These are phyloP conservation scores for Parafenestella ontariensis DNA, from an alignment of 2,329 filamentous ascomycete genomes.

Conservation along the genomic window DNA sequence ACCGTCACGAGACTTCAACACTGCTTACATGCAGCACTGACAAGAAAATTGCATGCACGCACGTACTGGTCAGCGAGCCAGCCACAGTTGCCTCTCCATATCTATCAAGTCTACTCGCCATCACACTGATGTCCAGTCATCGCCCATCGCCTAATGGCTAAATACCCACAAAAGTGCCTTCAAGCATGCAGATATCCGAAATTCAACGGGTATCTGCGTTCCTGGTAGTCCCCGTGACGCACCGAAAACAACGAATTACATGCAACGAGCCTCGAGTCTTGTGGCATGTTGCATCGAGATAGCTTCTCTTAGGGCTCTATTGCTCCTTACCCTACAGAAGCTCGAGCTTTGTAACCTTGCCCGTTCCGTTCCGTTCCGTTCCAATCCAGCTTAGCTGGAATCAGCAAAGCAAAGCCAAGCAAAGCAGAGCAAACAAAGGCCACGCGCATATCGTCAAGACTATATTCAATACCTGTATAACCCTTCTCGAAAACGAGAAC, in stretches of 20 bases:
- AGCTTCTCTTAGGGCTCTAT: not conserved
- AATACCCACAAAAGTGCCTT: not conserved
- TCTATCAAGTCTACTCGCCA: not conserved
- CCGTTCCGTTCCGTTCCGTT: too few relatives aligned
- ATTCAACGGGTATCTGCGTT: slow-evolving; percentile 10
- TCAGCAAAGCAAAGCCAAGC: too few relatives aligned
- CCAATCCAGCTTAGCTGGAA: not conserved
- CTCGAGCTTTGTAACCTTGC: not conserved
- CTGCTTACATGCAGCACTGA: not conserved
- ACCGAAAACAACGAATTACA: not conserved
- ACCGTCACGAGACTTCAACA: not conserved
- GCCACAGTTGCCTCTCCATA: slow-evolving; percentile 1
- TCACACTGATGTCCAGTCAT: slow-evolving; percentile 2
- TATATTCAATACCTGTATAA: not conserved
- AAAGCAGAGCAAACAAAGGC: not conserved
- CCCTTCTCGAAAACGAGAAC: too few relatives aligned
- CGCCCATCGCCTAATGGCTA: too few relatives aligned
- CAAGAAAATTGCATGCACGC: not conserved
- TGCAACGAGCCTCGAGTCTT: slow-evolving; percentile 11
- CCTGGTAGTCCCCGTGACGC: slow-evolving; percentile 1
- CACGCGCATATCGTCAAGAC: not conserved
- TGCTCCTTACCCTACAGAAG: not conserved
- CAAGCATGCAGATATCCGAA: slow-evolving; percentile 17
- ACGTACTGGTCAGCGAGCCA: too few relatives aligned
- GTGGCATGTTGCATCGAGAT: not conserved